Evolutionary conservation across 2,329 filamentous ascomycete genomes (phyloP).

Genomic region (Trichoderma breve): DNA sequence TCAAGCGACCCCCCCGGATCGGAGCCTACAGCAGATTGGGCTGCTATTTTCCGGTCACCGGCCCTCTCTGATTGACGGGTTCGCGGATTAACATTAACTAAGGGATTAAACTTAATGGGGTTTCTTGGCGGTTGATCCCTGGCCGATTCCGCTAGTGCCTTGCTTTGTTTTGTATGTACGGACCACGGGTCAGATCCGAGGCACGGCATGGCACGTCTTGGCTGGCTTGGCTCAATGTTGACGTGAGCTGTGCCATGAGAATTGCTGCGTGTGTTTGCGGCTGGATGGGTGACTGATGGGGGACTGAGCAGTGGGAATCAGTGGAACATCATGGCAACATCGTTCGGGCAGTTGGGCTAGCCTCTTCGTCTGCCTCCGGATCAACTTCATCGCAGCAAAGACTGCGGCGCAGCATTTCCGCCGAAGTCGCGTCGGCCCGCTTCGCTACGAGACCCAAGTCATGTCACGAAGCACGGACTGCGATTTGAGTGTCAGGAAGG

Average conservation of each 20-base stretch:
- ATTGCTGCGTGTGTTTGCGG: background rate
- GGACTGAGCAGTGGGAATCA: background rate
- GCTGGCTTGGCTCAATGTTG: background rate
- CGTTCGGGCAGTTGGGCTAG: background rate
- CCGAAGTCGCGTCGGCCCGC: constrained; percentile 1
- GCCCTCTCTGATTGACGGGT: constrained; percentile 10
- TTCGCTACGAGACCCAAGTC: background rate
- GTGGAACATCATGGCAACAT: background rate
- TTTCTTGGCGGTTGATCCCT: constrained; percentile 3
- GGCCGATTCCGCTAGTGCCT: background rate
- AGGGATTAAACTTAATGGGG: background rate
- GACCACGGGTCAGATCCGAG: background rate
- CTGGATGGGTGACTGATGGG: background rate
- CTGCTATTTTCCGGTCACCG: background rate
- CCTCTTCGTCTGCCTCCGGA: background rate
- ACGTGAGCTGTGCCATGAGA: background rate
- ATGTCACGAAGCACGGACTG: background rate
- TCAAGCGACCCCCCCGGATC: background rate
- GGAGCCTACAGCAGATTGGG: background rate
- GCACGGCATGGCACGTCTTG: background rate
- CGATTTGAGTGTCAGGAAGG: background rate
- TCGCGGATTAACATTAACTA: constrained; percentile 7
- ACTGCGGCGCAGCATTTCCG: background rate
- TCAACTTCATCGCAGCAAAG: background rate
- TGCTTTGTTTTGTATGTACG: background rate